These are phyloP conservation scores for Hanseniaspora mollemarum DNA, from an alignment of 805 yeast species.

Conservation along the genomic window DNA sequence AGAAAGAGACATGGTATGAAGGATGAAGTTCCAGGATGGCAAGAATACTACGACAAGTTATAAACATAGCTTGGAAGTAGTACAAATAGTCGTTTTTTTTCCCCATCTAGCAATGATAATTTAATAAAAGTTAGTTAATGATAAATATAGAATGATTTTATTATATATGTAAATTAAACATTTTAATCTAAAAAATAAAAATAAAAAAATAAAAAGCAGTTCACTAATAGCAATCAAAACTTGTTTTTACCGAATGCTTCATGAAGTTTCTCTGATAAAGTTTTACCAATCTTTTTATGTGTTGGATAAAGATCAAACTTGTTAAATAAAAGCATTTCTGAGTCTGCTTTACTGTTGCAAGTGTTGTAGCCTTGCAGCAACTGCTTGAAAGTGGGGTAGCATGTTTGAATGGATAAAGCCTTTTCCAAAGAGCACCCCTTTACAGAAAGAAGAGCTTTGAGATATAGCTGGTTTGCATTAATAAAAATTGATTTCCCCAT, in stretches of 20 bases:
- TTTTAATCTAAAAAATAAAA: not conserved
- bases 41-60: slow-evolving; percentile 93
- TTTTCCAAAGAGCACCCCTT: slow-evolving; percentile 77
- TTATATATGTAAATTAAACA: slow-evolving; percentile 6
- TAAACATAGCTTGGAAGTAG: slow-evolving; percentile 28
- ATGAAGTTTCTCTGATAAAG: slow-evolving; percentile 28
- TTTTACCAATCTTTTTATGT: slow-evolving; percentile 27
- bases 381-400: slow-evolving; percentile 56
- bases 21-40: slow-evolving; percentile 97
- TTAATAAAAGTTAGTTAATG: not conserved
- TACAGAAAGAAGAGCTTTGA: slow-evolving; percentile 65
- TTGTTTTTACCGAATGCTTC: slow-evolving; percentile 20
- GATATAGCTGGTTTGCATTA: slow-evolving; percentile 65
- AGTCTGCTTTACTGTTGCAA: slow-evolving; percentile 24
- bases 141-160: not conserved
- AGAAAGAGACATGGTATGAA: slow-evolving; percentile 96
- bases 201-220: not conserved
- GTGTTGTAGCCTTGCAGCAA: slow-evolving; percentile 31
- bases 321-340: slow-evolving; percentile 23
- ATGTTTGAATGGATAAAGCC: slow-evolving; percentile 63
- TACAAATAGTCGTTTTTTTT: not conserved
- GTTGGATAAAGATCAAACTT: slow-evolving; percentile 28
- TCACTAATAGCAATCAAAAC: not conserved
- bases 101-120: not conserved
- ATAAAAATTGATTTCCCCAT: slow-evolving; percentile 58